A percentile compares a stretch with the other conserved stretches of the same genome.
Evolutionary conservation across 2,329 filamentous ascomycete species (phyloP).

Genomic region (Aureobasidium sp.): DNA sequence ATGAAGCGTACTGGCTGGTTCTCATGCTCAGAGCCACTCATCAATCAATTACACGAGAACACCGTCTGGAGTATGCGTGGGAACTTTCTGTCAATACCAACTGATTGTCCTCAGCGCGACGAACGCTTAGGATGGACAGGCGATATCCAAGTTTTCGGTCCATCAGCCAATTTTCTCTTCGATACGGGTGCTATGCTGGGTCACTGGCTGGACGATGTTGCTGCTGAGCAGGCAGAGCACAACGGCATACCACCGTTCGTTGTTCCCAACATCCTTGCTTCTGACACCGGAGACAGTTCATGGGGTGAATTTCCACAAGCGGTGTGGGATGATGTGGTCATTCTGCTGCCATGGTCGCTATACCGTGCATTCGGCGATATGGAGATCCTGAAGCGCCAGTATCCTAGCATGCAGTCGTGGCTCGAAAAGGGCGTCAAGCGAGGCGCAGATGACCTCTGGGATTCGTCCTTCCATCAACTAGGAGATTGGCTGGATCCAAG

Average conservation of each 20-base stretch:
- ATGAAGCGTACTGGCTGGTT: slow-evolving; percentile 46
- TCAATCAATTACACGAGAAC: slow-evolving; percentile 52
- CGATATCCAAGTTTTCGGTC: slow-evolving; percentile 44
- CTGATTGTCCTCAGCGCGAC: slow-evolving; percentile 52
- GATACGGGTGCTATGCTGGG: slow-evolving; percentile 45
- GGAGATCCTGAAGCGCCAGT: slow-evolving; percentile 31
- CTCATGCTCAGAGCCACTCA: slow-evolving; percentile 42
- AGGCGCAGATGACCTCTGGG: slow-evolving; percentile 31
- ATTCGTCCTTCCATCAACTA: slow-evolving; percentile 29
- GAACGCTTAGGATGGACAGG: slow-evolving; percentile 51
- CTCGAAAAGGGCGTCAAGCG: slow-evolving; percentile 30
- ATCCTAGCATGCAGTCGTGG: slow-evolving; percentile 31
- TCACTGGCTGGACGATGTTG: slow-evolving; percentile 45
- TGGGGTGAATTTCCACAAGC: slow-evolving; percentile 23
- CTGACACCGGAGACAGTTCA: slow-evolving; percentile 11
- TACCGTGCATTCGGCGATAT: slow-evolving; percentile 31
- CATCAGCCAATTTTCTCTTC: slow-evolving; percentile 48
- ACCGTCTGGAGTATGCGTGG: slow-evolving; percentile 51
- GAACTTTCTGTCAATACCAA: slow-evolving; percentile 52
- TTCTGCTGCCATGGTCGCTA: slow-evolving; percentile 32
- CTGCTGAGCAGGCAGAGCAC: slow-evolving; percentile 27
- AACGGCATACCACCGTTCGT: slow-evolving; percentile 22
- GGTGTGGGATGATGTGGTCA: slow-evolving; percentile 35
- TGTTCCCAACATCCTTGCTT: slow-evolving; percentile 19
- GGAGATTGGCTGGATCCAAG: slow-evolving; percentile 38